These are phyloP conservation scores for Phytophthora nicotianae DNA, from an alignment of 352 stramenopile genomes.

Conservation along the genomic window DNA sequence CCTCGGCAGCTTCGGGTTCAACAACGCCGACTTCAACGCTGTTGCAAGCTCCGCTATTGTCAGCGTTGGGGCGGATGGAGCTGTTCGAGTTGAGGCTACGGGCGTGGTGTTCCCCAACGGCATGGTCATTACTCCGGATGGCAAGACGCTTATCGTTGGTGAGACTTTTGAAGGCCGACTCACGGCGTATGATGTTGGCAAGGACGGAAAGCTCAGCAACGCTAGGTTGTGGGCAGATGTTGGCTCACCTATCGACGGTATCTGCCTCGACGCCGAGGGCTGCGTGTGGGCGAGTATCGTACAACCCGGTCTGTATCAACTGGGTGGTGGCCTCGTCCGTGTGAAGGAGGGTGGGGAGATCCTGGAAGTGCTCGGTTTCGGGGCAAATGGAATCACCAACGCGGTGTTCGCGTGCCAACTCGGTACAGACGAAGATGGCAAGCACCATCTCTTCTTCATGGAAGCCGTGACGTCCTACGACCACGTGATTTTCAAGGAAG, in stretches of 20 bases:
- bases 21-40: slow-evolving; percentile 37
- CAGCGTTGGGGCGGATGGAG: slow-evolving; percentile 49
- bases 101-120: slow-evolving; percentile 76
- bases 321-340: slow-evolving; percentile 52
- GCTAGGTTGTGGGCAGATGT: slow-evolving; percentile 60
- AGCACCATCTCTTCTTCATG: slow-evolving; percentile 69
- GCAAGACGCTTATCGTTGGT: slow-evolving; percentile 71
- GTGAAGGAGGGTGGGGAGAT: slow-evolving; percentile 63
- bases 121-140: slow-evolving; percentile 68
- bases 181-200: slow-evolving; percentile 67
- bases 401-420: slow-evolving; percentile 68
- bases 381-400: slow-evolving; percentile 56
- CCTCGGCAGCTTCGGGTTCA: slow-evolving; percentile 72
- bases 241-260: slow-evolving; percentile 56
- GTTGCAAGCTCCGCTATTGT: slow-evolving; percentile 60
- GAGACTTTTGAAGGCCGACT: slow-evolving; percentile 63
- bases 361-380: slow-evolving; percentile 61
- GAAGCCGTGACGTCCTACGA: slow-evolving; percentile 52
- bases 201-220: slow-evolving; percentile 54
- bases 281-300: slow-evolving; percentile 67
- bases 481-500: slow-evolving; percentile 43
- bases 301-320: slow-evolving; percentile 56
- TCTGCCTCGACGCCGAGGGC: slow-evolving; percentile 68
- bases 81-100: slow-evolving; percentile 55
- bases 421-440: slow-evolving; percentile 51